Percentiles rank a stretch among this genome's conserved stretches.
Conservation (phyloP, 176 grass and related monocot genomes). For the Microstegium vimineum region DNA sequence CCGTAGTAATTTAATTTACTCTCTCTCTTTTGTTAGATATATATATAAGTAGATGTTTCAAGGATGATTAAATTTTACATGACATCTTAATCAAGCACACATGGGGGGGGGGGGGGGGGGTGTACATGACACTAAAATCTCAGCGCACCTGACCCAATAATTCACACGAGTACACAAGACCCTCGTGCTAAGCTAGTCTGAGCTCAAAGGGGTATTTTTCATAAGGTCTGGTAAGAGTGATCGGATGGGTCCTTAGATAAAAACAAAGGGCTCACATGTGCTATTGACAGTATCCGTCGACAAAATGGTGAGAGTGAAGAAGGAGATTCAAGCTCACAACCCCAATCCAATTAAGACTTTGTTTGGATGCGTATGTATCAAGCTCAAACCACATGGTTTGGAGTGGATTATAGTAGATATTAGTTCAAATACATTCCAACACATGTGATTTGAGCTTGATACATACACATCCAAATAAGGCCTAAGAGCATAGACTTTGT, state of each 20-base stretch:
- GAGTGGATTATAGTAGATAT: no score
- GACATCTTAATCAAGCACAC: neutral
- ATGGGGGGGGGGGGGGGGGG: no score
- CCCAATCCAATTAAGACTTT: no score
- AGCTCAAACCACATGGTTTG: no score
- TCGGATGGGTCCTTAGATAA: no score
- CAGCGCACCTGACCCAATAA: neutral
- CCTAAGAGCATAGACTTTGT: no score
- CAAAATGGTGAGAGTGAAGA: neutral
- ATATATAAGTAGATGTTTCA: neutral
- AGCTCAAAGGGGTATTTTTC: neutral
- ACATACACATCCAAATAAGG: no score
- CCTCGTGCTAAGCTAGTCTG: neutral
- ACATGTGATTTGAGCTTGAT: no score
- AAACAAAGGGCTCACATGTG: no score
- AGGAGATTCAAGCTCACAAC: neutral
- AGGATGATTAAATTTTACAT: neutral
- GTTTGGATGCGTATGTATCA: no score
- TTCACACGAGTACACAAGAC: neutral
- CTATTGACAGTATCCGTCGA: no score
- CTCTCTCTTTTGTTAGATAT: neutral
- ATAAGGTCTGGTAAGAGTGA: neutral
- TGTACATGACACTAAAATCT: neutral
- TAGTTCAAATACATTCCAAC: no score
- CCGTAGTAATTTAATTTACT: neutral